Base-by-base conservation (phyloP, 768 basidiomycete species). In the Trametopsis cervina region DNA sequence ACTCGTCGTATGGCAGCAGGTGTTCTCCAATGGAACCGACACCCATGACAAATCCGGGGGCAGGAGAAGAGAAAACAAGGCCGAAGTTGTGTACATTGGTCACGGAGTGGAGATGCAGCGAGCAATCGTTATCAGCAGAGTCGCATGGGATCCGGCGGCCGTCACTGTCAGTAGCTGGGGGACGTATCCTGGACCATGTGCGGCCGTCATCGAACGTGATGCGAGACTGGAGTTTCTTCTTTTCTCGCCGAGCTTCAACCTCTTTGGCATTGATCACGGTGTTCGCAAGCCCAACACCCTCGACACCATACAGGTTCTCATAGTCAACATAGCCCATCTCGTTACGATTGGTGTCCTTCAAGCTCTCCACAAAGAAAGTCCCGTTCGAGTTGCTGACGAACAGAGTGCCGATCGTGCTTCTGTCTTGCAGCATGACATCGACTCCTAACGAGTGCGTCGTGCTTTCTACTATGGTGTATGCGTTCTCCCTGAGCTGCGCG, bases 361-460 rank as follows among this genome's bases (percentile, higher is more conserved):
- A 72, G 57, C 87, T 86, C 66, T 94, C 78, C 9, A 92, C 86
- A 63, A 98, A 99, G 66, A 81, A 94, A 12, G 93, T 96, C 3
- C 96, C 96, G 57, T 97, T 94, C 29, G 88, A 90, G 65, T 97
- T 96, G 67, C 85, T 89, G 46, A 95, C 85, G 70, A 97, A 99
- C 12, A 99, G 69, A 2, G 95, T 97, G 2, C 96, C 96, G 37
- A 94, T 78, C n/a, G 70, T 64, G 47, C 68, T 68, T 42, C 69
- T 64, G 53, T 84, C 78, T 47, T 83, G 79, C 7, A 89, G 74
- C 43, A 95, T 79, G 40, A 98, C 94, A 60, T 99, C 96, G 33
- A 99, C 89, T 3, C 86, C 90, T 21, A 99, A 76, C 5, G 94
- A 97, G 62, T 97, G 92, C 0, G 84, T 83, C 7, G 91, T 94